Evolutionary conservation across 495 filamentous ascomycete genomes (phyloP).

Genomic region (Penicillium paradoxum): DNA sequence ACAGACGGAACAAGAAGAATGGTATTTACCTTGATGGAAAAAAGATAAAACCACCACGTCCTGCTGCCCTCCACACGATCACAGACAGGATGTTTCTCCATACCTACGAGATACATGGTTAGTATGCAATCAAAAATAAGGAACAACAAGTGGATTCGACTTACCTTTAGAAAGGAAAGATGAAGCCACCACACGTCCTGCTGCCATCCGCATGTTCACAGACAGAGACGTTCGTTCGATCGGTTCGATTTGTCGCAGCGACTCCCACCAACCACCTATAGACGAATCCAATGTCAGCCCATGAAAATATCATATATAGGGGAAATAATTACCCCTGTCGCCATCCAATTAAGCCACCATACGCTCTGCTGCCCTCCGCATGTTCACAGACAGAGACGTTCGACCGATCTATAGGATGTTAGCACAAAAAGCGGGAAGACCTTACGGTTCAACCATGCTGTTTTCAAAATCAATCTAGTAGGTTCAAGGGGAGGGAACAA

Average conservation of each 20-base stretch:
- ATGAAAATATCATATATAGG: neutral
- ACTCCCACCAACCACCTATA: neutral
- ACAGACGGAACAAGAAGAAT: neutral
- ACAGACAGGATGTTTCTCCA: neutral
- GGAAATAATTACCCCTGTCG: neutral
- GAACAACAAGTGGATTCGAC: neutral
- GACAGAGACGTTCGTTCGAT: neutral
- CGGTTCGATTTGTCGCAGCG: no score
- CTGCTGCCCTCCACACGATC: neutral
- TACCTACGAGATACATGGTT: neutral
- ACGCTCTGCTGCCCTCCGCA: neutral
- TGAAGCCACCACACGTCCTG: neutral
- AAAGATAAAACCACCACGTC: neutral
- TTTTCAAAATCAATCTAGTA: neutral
- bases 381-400: neutral
- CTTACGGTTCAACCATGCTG: neutral
- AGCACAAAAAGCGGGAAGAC: neutral
- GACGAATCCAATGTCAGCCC: neutral
- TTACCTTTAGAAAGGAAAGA: neutral
- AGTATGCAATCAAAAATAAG: neutral
- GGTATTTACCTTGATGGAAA: neutral
- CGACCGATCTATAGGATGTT: neutral
- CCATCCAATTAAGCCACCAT: neutral
- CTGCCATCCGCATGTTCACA: neutral
- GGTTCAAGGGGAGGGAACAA: neutral